Conservation (phyloP, 257 asterid species). For the Rauvolfia tetraphylla region DNA sequence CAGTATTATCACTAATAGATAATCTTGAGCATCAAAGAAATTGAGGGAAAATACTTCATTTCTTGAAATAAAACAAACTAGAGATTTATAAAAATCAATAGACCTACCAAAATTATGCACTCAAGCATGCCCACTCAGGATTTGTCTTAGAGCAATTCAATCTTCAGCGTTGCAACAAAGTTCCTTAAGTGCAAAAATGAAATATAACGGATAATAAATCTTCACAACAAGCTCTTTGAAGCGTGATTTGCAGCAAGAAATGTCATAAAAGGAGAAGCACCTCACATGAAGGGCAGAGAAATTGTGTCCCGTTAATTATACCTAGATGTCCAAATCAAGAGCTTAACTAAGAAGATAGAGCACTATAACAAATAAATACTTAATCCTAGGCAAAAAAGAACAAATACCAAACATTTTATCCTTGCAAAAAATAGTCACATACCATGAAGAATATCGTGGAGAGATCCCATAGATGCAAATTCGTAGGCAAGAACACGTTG, state of each 20-base stretch:
- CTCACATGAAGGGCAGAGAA: neutral
- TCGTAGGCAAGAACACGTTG: constrained; percentile 79
- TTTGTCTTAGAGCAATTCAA: neutral
- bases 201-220: neutral
- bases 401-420: constrained; percentile 1
- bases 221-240: neutral
- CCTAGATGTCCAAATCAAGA: constrained; percentile 11
- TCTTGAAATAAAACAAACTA: neutral
- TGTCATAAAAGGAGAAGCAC: neutral
- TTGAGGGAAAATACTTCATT: neutral
- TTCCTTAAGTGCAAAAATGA: neutral
- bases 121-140: neutral
- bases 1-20: neutral
- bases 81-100: neutral
- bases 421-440: constrained; percentile 20
- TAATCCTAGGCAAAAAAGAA: neutral
- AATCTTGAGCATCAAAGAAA: neutral
- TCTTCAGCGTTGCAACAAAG: neutral
- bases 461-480: constrained; percentile 86
- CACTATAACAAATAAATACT: neutral
- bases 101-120: neutral
- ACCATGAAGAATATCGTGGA: constrained; percentile 93
- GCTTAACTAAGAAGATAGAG: neutral
- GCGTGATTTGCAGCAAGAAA: neutral
- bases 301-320: neutral